Base-by-base conservation (phyloP, 495 filamentous ascomycete genomes). In the Friedmanniomyces endolithicus region DNA sequence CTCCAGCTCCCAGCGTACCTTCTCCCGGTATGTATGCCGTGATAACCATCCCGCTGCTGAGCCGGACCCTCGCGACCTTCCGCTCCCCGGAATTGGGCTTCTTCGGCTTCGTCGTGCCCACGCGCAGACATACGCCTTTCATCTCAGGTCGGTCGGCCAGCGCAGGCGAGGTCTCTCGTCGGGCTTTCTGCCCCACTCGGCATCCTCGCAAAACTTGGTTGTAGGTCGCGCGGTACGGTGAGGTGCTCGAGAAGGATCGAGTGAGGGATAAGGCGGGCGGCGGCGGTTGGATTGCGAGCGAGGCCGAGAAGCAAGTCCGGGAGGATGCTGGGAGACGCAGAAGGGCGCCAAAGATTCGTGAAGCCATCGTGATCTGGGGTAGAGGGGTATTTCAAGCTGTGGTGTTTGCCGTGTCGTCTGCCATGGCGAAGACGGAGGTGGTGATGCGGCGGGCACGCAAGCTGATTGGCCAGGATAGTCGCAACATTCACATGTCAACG, bases 81-180 rank as follows among this genome's bases (percentile, higher is more conserved):
- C 92, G 72, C 72, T 95, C 87, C 29, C 86, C 94, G 17, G 92
- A 98, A 68, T 98, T 98, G 43, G 92, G 92, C 72, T 98, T 98
- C 82, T 98, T 97, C 22, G 92, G 92, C 66, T 89, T 90, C 63
- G 86, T 89, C 61, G 88, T 83, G 65, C 82, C 83, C 54, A 95
- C 94, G 66, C 89, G 88, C 53, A 97, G 70, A 70, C 94, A 97
- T 23, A 98, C 92, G 57, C 88, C 92, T 71, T 97, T 97, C 74
- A 95, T 80, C 67, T 83, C 78, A 12, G 92, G 87, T 22, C 85
- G 77, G 22, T 81, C 68, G 56, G 76, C 78, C 50, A 98, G 77
- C 4, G 90, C 92, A 0, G 92, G 92, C 1, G 90, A 96, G 41
- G 85, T 78, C 57, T 82, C 74, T 64, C 94, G 88, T 52, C 92